Base-by-base conservation (phyloP, 2,329 filamentous ascomycete genomes). In the Achaetomium macrosporum region DNA sequence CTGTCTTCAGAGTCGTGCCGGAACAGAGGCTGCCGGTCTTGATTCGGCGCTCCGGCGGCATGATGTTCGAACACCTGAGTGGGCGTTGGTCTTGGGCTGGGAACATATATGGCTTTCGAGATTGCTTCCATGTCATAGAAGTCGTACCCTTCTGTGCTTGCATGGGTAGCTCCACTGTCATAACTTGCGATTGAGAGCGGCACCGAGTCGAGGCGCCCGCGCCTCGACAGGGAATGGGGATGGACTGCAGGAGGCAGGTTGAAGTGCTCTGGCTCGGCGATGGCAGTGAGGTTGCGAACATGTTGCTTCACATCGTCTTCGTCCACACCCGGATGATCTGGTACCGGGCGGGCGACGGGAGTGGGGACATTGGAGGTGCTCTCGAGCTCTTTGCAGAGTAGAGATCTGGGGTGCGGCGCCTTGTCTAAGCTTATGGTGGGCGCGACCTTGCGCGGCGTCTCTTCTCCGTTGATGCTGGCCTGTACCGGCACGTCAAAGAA, bases 291-390 rank as follows among this genome's bases (percentile, higher is more conserved):
- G 41, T 64, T 71, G 57, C 69, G 74, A 11, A 56, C 53, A 3
- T 56, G 53, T 3, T 47, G 37, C 30, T 33, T 58, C 12, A 59
- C 59, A 12, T 51, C 62, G 5, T 53, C 44, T 10, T 55, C 57
- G 15, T 66, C 59, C 0, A 64, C 56, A 1, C 55, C 58, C 3
- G 66, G 60, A 3, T 66, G 66, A 6, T 73, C 69, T 16, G 72
- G 69, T 1, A 76, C 71, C 3, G 82, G 79, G 13, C 77, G 71
- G 2, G 76, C 81, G 6, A 83, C 65, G 0, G 82, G 82, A 0
- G 82, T 85, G 1, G 80, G 71, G 25, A 81, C 73, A 55, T 83
- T 83, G 1, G 82, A 85, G 7, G 80, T 83, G 63, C 78, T 84
- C 55, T 83, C 81, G 17, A 81, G 72, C 51, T 83, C 81, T 51